Conservation (phyloP, 371 early-diverging fungal genomes). For the Mucor mucedo region DNA sequence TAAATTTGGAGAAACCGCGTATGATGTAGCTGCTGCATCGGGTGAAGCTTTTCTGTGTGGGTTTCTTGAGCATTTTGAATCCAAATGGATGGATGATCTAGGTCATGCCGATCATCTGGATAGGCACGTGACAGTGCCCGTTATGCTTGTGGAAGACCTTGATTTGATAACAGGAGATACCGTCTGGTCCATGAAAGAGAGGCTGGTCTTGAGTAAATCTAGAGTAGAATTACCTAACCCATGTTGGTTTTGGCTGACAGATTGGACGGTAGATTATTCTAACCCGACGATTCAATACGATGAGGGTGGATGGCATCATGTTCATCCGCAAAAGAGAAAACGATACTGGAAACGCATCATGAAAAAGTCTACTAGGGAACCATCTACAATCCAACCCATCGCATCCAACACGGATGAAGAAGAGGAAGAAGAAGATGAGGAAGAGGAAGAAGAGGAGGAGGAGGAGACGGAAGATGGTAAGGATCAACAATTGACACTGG, state of each 20-base stretch:
- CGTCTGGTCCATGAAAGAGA: slow-evolving; percentile 25
- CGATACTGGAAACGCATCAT: slow-evolving; percentile 69
- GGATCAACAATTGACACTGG: slow-evolving; percentile 3
- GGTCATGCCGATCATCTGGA: neutral
- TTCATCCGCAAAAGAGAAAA: slow-evolving; percentile 55
- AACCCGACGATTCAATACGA: slow-evolving; percentile 49
- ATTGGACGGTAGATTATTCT: slow-evolving; percentile 67
- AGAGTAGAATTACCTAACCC: slow-evolving; percentile 27
- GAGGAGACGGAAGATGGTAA: slow-evolving; percentile 1
- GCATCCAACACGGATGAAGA: neutral
- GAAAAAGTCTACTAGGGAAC: slow-evolving; percentile 56
- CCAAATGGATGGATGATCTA: slow-evolving; percentile 1
- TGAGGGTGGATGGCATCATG: slow-evolving; percentile 59
- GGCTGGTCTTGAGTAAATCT: slow-evolving; percentile 17
- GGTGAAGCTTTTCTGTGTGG: slow-evolving; percentile 64
- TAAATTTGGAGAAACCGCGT: slow-evolving; percentile 68
- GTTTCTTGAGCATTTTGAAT: slow-evolving; percentile 58
- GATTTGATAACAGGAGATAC: neutral
- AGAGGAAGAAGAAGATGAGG: neutral
- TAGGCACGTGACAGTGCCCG: slow-evolving; percentile 59
- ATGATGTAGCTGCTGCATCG: slow-evolving; percentile 71
- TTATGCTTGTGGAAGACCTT: slow-evolving; percentile 48
- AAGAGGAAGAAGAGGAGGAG: slow-evolving; percentile 9
- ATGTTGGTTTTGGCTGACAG: slow-evolving; percentile 78
- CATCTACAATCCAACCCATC: neutral